Conservation (phyloP, 495 filamentous ascomycete species). For the Aspergillus bridgeri region DNA sequence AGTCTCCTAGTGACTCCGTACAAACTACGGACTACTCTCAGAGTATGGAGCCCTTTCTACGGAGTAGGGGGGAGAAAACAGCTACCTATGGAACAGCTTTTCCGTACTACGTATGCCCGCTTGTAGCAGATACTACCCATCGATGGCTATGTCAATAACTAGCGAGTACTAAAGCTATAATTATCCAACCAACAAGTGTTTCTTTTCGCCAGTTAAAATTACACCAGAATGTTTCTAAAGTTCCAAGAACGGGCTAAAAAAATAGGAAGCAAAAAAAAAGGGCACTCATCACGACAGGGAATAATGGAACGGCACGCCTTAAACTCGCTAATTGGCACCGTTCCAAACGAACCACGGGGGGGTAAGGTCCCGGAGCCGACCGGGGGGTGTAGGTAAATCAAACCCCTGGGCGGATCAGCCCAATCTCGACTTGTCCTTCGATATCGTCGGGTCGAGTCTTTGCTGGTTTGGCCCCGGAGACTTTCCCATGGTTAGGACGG, state of each 20-base stretch:
- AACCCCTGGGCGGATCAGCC: conserved; percentile 40
- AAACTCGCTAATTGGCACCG: neutral
- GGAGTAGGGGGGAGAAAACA: too few relatives aligned
- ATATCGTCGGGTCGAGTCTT: conserved; percentile 16
- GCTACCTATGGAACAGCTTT: too few relatives aligned
- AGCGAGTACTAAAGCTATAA: neutral
- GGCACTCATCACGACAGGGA: neutral
- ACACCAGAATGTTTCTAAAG: neutral
- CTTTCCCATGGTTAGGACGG: conserved; percentile 3
- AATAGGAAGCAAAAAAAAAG: neutral
- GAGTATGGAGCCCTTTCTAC: too few relatives aligned
- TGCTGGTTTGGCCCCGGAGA: neutral
- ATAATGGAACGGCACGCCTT: conserved; percentile 1
- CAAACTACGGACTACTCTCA: too few relatives aligned
- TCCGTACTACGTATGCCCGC: too few relatives aligned
- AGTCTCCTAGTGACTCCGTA: neutral
- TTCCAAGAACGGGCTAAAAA: neutral
- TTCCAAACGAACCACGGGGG: conserved; percentile 17
- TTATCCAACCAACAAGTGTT: neutral
- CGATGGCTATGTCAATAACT: neutral
- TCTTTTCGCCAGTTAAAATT: neutral
- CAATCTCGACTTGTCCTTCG: conserved; percentile 18
- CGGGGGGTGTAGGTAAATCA: neutral
- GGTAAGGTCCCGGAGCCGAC: conserved; percentile 18
- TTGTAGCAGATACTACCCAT: neutral